These are phyloP conservation scores for Eruca vesicaria DNA, from an alignment of 441 rosid species.

Conservation along the genomic window DNA sequence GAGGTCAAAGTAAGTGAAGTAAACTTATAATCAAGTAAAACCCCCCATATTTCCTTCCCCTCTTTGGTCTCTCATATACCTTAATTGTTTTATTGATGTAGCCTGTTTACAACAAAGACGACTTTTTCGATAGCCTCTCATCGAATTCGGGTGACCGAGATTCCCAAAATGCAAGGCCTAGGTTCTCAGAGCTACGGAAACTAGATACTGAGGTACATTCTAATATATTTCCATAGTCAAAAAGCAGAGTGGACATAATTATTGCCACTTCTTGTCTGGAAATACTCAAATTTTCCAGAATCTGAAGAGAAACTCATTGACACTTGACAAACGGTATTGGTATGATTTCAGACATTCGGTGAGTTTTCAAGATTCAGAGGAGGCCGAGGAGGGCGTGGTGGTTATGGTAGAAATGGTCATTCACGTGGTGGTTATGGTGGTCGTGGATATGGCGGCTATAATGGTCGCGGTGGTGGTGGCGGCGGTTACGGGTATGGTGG, in stretches of 20 bases:
- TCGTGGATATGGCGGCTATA: constrained; percentile 59
- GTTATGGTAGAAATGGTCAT: constrained; percentile 57
- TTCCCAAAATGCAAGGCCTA: constrained; percentile 67
- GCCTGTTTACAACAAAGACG: constrained; percentile 84
- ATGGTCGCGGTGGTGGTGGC: constrained; percentile 50
- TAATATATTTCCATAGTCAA: neutral
- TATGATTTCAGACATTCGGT: constrained; percentile 63
- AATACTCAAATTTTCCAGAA: neutral
- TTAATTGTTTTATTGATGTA: constrained; percentile 32
- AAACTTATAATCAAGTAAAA: constrained; percentile 12
- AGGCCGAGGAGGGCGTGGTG: constrained; percentile 49
- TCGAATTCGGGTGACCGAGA: constrained; percentile 48
- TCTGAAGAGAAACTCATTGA: neutral
- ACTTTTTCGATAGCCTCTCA: constrained; percentile 84
- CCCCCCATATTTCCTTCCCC: neutral
- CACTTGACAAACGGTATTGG: neutral
- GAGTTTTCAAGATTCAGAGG: constrained; percentile 68
- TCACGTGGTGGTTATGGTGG: constrained; percentile 64
- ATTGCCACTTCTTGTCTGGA: constrained; percentile 8
- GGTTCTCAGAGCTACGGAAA: constrained; percentile 80
- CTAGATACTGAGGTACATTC: constrained; percentile 72
- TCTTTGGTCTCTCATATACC: constrained; percentile 10
- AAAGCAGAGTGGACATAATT: neutral
- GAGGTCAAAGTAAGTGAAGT: constrained; percentile 46
- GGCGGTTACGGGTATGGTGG: constrained; percentile 41